Conservation (phyloP, 2,329 filamentous ascomycete species). For the Calonectria pseudoreteaudii region DNA sequence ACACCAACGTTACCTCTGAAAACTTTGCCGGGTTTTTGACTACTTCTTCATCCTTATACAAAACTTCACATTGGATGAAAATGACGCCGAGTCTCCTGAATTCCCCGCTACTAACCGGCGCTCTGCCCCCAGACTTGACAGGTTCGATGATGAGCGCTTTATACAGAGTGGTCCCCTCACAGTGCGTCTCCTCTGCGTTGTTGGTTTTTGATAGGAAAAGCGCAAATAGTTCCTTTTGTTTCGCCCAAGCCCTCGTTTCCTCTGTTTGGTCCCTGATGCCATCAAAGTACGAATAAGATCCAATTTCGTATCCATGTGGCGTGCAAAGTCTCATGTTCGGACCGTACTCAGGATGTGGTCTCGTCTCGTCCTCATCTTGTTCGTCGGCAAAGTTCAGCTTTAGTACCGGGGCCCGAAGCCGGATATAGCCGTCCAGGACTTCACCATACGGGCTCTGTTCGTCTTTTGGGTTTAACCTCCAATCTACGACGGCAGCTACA, state of each 20-base stretch:
- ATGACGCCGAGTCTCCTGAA: neutral
- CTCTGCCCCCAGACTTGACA: no score
- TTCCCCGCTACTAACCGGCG: neutral
- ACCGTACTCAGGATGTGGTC: neutral
- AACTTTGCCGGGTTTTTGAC: neutral
- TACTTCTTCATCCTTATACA: neutral
- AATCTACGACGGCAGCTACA: neutral
- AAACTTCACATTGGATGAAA: neutral
- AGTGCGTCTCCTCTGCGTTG: no score
- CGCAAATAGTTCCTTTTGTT: neutral
- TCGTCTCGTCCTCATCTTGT: neutral
- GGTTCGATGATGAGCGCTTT: neutral
- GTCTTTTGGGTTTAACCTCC: slow-evolving; percentile 7
- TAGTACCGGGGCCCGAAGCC: neutral
- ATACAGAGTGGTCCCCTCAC: neutral
- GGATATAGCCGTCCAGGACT: slow-evolving; percentile 9
- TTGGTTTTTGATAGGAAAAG: neutral
- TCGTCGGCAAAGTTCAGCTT: neutral
- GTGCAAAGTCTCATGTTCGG: slow-evolving; percentile 17
- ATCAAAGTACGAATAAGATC: neutral
- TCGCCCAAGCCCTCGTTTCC: neutral
- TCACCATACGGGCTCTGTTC: slow-evolving; percentile 18
- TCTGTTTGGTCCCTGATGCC: neutral
- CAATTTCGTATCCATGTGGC: neutral
- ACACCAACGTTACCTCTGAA: no score